Evolutionary conservation across 1,284 basidiomycete species (phyloP).

Genomic region (Earliella scabrosa): DNA sequence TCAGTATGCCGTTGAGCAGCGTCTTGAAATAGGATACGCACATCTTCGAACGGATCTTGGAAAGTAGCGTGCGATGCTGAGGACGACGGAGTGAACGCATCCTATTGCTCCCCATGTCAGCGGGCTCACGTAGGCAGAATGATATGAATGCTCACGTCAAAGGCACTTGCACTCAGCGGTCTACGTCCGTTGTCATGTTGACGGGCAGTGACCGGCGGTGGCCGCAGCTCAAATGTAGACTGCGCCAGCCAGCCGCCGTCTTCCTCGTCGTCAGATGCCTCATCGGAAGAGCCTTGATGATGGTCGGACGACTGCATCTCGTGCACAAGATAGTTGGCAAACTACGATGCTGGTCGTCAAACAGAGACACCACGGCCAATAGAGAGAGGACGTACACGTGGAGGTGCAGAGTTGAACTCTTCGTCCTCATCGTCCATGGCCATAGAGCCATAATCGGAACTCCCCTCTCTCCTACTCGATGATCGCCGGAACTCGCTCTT

Average conservation of each 20-base stretch:
- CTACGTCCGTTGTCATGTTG: conserved; percentile 52
- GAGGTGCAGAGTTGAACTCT: conserved; percentile 42
- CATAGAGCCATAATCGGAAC: conserved; percentile 70
- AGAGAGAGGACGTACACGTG: conserved; percentile 49
- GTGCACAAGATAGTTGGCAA: conserved; percentile 74
- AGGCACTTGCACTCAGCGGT: conserved; percentile 53
- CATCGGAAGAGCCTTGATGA: conserved; percentile 55
- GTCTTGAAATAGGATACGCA: conserved; percentile 24
- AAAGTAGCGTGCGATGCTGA: conserved; percentile 26
- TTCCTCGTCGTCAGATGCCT: conserved; percentile 60
- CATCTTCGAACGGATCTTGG: conserved; percentile 57
- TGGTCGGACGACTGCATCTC: conserved; percentile 70
- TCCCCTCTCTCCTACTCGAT: conserved; percentile 50
- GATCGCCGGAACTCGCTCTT: conserved; percentile 65
- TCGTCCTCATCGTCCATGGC: conserved; percentile 52
- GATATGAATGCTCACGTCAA: conserved; percentile 54
- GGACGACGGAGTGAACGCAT: conserved; percentile 53
- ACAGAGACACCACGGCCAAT: too few species aligned
- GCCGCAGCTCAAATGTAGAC: conserved; percentile 66
- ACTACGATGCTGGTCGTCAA: conserved; percentile 45
- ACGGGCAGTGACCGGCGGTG: conserved; percentile 57
- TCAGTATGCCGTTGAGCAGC: neutral
- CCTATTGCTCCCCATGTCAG: conserved; percentile 40
- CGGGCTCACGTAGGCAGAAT: neutral
- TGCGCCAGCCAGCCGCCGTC: conserved; percentile 80